These are phyloP conservation scores for Haplosporangium sp. DNA, from an alignment of 371 early-diverging fungal genomes.

Conservation along the genomic window DNA sequence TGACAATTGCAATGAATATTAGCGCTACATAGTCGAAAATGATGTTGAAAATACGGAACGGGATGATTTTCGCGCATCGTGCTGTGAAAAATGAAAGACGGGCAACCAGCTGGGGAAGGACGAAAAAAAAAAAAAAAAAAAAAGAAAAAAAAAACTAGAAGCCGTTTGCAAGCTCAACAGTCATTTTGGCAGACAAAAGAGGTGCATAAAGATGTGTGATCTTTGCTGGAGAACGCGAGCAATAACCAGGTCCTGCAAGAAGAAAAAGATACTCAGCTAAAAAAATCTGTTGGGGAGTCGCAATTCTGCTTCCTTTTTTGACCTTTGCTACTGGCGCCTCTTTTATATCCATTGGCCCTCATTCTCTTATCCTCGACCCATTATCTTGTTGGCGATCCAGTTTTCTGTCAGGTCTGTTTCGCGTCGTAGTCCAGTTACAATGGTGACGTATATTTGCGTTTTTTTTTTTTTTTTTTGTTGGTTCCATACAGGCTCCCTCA, in stretches of 20 bases:
- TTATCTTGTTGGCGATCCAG: no score
- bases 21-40: no score
- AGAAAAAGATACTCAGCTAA: background rate
- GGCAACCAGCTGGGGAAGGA: background rate
- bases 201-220: no score
- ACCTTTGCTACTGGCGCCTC: background rate
- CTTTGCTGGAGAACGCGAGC: conserved; percentile 2
- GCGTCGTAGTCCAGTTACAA: no score
- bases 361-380: background rate
- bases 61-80: no score
- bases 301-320: background rate
- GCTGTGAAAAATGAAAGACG: background rate
- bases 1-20: no score
- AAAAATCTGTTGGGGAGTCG: conserved; percentile 24
- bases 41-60: no score
- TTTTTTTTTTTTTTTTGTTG: no score
- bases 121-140: background rate
- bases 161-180: background rate
- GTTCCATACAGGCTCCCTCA: no score
- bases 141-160: conserved; percentile 3
- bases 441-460: conserved; percentile 14
- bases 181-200: no score
- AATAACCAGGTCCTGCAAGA: background rate
- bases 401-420: no score
- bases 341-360: background rate